phyloP scores from a whole-genome alignment of 179 eudicot genomes.

The Beta corolliflora region DNA sequence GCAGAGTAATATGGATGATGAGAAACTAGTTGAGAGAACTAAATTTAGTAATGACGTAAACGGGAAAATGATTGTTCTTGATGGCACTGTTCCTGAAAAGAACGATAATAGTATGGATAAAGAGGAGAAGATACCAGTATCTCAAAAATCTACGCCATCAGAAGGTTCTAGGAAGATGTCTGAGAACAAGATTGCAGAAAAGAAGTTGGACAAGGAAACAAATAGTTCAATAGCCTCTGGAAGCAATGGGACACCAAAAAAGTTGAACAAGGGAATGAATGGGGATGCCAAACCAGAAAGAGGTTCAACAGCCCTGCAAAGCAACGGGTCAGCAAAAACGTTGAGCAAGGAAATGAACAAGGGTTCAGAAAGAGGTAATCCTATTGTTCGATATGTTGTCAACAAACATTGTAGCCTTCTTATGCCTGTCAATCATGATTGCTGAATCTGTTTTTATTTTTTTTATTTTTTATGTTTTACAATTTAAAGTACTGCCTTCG shows the following conservation, averaged over 20 bases:
- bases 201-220: constrained; percentile 16
- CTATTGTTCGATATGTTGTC: background rate
- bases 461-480: no score
- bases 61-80: constrained; percentile 10
- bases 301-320: constrained; percentile 22
- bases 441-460: no score
- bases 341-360: constrained; percentile 14
- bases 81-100: constrained; percentile 17
- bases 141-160: constrained; percentile 24
- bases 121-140: constrained; percentile 27
- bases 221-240: constrained; percentile 19
- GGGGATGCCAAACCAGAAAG: constrained; percentile 10
- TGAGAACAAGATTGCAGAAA: constrained; percentile 9
- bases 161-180: constrained; percentile 19
- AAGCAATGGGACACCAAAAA: constrained; percentile 4
- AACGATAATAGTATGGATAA: constrained; percentile 19
- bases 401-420: background rate
- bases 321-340: background rate
- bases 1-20: constrained; percentile 24
- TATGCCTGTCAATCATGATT: constrained; percentile 9
- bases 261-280: constrained; percentile 12
- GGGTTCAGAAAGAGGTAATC: constrained; percentile 30
- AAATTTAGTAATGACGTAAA: constrained; percentile 21
- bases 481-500: background rate
- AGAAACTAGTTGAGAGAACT: constrained; percentile 24